Conservation (phyloP, 441 rosid species). For the Croton setiger region DNA sequence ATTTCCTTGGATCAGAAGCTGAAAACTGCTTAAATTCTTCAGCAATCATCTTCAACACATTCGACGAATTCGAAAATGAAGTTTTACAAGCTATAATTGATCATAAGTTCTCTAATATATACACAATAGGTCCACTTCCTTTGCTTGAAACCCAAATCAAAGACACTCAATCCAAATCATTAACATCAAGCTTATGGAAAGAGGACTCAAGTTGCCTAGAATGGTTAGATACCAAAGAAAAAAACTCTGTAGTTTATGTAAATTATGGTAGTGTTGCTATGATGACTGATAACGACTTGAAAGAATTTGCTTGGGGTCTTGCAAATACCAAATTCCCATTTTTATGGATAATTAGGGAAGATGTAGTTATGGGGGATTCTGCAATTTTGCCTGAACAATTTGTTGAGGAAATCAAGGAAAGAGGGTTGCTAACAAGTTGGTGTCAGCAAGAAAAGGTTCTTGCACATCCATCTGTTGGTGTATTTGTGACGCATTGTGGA, state of each 20-base stretch:
- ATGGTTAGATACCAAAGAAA: slow-evolving; percentile 32
- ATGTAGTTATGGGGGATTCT: slow-evolving; percentile 19
- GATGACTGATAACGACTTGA: slow-evolving; percentile 20
- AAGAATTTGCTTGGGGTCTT: slow-evolving; percentile 35
- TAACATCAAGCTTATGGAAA: slow-evolving; percentile 31
- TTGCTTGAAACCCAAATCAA: slow-evolving; percentile 19
- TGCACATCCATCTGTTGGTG: slow-evolving; percentile 26
- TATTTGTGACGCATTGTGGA: slow-evolving; percentile 32
- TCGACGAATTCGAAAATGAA: slow-evolving; percentile 28
- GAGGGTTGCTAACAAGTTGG: slow-evolving; percentile 31
- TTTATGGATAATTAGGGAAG: slow-evolving; percentile 29
- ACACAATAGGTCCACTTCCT: slow-evolving; percentile 31
- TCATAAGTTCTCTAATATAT: slow-evolving; percentile 15
- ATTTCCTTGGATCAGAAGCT: slow-evolving; percentile 5
- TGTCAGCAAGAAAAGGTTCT: slow-evolving; percentile 32
- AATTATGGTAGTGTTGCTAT: slow-evolving; percentile 35
- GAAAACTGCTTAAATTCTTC: slow-evolving; percentile 12
- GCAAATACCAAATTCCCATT: slow-evolving; percentile 25
- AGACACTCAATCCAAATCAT: neutral
- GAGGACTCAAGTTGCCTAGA: slow-evolving; percentile 32
- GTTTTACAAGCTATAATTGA: slow-evolving; percentile 25
- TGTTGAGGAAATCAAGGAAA: slow-evolving; percentile 16
- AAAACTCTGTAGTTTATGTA: slow-evolving; percentile 33
- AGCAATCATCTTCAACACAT: slow-evolving; percentile 25
- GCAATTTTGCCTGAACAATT: slow-evolving; percentile 23